Evolutionary conservation across 1,284 basidiomycete species (phyloP), one percentile per base, ranked within the genome.

Genomic region (Fomitiporia mediterranea): DNA sequence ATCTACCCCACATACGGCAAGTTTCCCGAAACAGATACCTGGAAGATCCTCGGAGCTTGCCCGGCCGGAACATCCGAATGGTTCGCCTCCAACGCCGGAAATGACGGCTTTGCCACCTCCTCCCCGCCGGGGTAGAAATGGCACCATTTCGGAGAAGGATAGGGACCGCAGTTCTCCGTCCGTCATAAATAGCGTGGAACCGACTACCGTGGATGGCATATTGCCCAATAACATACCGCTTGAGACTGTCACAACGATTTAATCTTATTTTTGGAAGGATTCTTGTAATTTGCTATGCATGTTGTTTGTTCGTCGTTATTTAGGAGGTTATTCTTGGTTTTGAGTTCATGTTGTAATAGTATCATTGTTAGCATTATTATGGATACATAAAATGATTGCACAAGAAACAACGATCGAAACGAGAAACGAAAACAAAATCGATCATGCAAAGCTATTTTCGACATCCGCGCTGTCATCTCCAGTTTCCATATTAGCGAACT

Each of bases 391-490:
- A n/a, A 43, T 42, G 44, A 27, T 35, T 40, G 37, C 5, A 37
- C 49, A 53, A 57, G 21, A 52, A 48, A 4, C 25, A 17, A 34
- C 21, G 13, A 39, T 37, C 37, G 38, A 47, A 21, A 21, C n/a
- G 25, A 17, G 25, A 35, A 30, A 52, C 19, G 25, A 43, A 27
- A 19, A 28, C 62, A 60, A 67, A 39, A 17, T 38, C 13, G 55
- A 69, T 70, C 67, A 91, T 59, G 84, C 84, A 71, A 91, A 88
- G 67, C 82, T 86, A 68, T 95, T 92, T 74, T 94, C 92, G 15
- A 94, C 89, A 70, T 94, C 92, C 27, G 91, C 91, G 58, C 89
- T 90, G 66, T 94, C 91, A 58, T 94, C 91, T 19, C 86, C 88
- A 60, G 82, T 81, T 68, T 94, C 92, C 66, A 95, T 74, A 66